These are phyloP conservation scores for Beauveria brongniartii DNA, from an alignment of 2,329 filamentous ascomycete genomes.

Conservation along the genomic window DNA sequence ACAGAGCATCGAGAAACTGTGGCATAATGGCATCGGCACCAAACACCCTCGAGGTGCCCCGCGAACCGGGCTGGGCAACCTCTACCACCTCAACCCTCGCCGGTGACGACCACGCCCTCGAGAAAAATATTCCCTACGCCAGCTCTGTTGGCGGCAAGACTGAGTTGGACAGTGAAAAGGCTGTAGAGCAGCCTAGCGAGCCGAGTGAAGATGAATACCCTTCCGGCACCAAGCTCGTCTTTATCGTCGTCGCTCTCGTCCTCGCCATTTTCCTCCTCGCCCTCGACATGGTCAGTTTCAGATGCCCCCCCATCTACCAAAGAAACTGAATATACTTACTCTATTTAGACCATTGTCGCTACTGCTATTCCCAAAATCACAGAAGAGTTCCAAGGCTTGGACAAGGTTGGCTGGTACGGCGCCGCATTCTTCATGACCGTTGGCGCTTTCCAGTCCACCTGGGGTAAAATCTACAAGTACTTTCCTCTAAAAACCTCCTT, in stretches of 20 bases:
- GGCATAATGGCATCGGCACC: not conserved
- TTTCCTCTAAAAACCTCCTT: conserved; percentile 38
- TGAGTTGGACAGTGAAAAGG: not conserved
- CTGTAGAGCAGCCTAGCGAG: not conserved
- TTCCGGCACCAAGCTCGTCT: conserved; percentile 8
- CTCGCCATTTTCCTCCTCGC: conserved; percentile 13
- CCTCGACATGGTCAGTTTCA: conserved; percentile 11
- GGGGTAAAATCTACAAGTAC: conserved; percentile 34
- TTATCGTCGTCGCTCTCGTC: conserved; percentile 14
- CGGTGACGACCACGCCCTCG: not conserved
- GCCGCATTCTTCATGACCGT: conserved; percentile 37
- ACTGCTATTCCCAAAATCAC: conserved; percentile 43
- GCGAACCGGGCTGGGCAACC: conserved; percentile 4
- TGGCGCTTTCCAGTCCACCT: conserved; percentile 27
- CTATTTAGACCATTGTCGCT: conserved; percentile 35
- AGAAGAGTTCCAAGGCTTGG: conserved; percentile 33
- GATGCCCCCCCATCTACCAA: too few species aligned
- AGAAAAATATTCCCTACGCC: not conserved
- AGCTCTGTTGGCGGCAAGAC: not conserved
- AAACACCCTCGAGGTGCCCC: conserved; percentile 5
- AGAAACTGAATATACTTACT: not conserved
- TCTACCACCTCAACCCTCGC: conserved; percentile 6
- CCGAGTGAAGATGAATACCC: conserved; percentile 8
- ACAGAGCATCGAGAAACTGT: not conserved
- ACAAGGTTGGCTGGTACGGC: conserved; percentile 46